Percentiles rank a stretch among this genome's conserved stretches.
Evolutionary conservation across 306 rosid species (phyloP).

Genomic region (Corylus americana): DNA sequence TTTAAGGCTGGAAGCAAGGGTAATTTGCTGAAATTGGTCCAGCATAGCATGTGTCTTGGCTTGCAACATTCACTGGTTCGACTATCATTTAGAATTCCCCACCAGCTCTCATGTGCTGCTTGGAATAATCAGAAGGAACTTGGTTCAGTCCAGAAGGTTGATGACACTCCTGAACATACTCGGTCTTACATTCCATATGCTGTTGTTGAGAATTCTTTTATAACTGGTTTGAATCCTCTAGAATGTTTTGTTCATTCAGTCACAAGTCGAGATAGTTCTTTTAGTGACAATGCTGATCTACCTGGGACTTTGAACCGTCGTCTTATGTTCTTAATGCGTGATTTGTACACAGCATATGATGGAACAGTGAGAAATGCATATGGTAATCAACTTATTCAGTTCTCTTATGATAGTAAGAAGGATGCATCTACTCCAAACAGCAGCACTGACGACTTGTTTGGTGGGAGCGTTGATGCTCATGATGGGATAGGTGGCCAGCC

Average conservation of each 20-base stretch:
- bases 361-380: constrained; percentile 90
- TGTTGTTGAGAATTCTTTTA: constrained; percentile 75
- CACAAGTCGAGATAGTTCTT: constrained; percentile 79
- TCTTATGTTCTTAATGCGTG: constrained; percentile 92
- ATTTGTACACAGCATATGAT: constrained; percentile 72
- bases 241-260: constrained; percentile 97
- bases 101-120: constrained; percentile 68
- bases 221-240: constrained; percentile 84
- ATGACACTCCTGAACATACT: constrained; percentile 36
- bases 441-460: constrained; percentile 5
- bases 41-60: constrained; percentile 93
- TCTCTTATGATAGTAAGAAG: constrained; percentile 48
- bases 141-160: constrained; percentile 37
- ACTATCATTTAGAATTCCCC: constrained; percentile 72
- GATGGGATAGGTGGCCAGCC: constrained; percentile 63
- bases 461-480: constrained; percentile 22
- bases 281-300: constrained; percentile 92
- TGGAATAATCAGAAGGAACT: constrained; percentile 71
- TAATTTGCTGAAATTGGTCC: constrained; percentile 75
- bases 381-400: constrained; percentile 78
- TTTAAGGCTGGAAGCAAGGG: constrained; percentile 98
- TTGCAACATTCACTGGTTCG: constrained; percentile 84
- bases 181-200: constrained; percentile 80
- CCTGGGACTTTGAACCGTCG: constrained; percentile 86
- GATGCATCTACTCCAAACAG: constrained; percentile 25